Evolutionary conservation across 78 protist species (phyloP).

Genomic region (Dictyostelium capitatum): DNA sequence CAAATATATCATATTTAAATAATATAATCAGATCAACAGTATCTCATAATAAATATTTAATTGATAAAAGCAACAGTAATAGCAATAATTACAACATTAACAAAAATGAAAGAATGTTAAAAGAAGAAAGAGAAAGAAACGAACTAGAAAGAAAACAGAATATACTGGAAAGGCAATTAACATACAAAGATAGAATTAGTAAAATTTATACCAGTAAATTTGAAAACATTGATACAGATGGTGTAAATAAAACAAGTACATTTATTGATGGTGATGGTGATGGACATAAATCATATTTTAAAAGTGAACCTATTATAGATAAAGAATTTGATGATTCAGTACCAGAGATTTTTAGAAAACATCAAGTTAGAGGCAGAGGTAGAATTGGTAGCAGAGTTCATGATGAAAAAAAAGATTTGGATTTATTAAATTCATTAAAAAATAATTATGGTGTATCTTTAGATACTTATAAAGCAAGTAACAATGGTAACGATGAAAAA

Average conservation of each 20-base stretch:
- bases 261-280: not conserved
- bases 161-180: not conserved
- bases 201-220: not conserved
- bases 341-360: conserved; percentile 50
- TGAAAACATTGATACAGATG: not conserved
- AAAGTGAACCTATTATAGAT: not conserved
- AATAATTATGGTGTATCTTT: conserved; percentile 55
- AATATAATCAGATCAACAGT: conserved; percentile 50
- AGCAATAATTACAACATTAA: not conserved
- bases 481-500: not conserved
- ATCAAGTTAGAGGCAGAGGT: conserved; percentile 76
- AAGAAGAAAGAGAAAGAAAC: not conserved
- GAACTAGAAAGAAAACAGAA: conserved; percentile 2
- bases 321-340: conserved; percentile 55
- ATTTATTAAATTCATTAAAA: conserved; percentile 1
- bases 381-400: conserved; percentile 68
- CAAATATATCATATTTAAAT: conserved; percentile 46
- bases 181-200: not conserved
- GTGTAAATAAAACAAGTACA: not conserved
- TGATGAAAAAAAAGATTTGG: conserved; percentile 72
- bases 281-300: not conserved
- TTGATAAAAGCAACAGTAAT: not conserved
- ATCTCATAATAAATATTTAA: conserved; percentile 8
- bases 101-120: not conserved
- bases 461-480: conserved; percentile 23